These are phyloP conservation scores for Striga asiatica DNA, from an alignment of 257 asterid species.

Conservation along the genomic window DNA sequence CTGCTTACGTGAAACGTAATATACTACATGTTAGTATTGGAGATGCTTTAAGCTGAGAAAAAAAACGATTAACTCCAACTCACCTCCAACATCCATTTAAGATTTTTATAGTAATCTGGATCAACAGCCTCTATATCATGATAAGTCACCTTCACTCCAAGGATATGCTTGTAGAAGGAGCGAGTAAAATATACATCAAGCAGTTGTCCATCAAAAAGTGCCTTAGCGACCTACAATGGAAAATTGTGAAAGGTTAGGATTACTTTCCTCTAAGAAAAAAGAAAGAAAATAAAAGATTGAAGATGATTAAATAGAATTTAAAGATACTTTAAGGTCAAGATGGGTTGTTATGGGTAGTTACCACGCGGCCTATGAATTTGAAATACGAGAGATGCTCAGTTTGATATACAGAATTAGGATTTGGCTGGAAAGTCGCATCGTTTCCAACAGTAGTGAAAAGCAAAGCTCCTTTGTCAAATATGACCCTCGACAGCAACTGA, in stretches of 20 bases:
- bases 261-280: conserved; percentile 62
- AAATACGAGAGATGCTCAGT: conserved; percentile 95
- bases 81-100: conserved; percentile 95
- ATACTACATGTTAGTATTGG: no score
- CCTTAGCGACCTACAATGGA: conserved; percentile 81
- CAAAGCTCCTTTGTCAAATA: conserved; percentile 98
- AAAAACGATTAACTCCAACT: conserved; percentile 13
- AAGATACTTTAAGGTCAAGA: conserved; percentile 5
- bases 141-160: conserved; percentile 92
- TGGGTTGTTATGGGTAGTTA: conserved; percentile 31
- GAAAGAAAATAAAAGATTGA: conserved; percentile 10
- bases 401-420: conserved; percentile 92
- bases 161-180: conserved; percentile 90
- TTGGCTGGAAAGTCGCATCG: conserved; percentile 93
- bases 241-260: conserved; percentile 16
- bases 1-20: no score
- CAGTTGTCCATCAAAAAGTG: conserved; percentile 80
- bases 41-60: no score
- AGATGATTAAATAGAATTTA: conserved; percentile 1
- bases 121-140: conserved; percentile 98
- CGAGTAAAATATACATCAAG: conserved; percentile 95
- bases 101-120: conserved; percentile 88
- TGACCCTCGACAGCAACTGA: conserved; percentile 82
- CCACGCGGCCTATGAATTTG: conserved; percentile 92
- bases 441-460: conserved; percentile 96